Evolutionary conservation across 352 stramenopile species (phyloP), one percentile per base, ranked within the genome.

Genomic region (Sclerospora graminicola): DNA sequence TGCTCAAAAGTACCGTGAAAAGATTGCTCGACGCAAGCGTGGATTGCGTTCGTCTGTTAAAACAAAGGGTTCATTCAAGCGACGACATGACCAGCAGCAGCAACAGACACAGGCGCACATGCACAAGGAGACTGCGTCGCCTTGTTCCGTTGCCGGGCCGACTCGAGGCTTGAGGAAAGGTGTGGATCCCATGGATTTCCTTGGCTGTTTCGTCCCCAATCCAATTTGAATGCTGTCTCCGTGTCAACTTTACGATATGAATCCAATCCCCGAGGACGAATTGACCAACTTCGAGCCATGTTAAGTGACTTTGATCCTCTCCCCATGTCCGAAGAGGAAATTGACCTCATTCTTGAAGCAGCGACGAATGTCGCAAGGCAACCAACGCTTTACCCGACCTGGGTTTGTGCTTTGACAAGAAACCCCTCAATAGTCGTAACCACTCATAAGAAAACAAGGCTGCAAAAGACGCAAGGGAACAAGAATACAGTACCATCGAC

Each of bases 1-100:
- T 45, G 69, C 65, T 9, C 69, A 81, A 34, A 81, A 81, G 33
- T 77, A 78, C 41, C 63, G 69, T 8, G 58, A 80, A 45, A 74
- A 69, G 46, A 74, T 80, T 35, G 64, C 62, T 10, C 61, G 72
- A 2, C 59, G 71, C 26, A 78, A 73, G 34, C 60, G 58, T 8
- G 69, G 62, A 8, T 42, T 71, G 29, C 62, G 63, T 10, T 63
- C 58, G 20, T 55, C 57, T 0, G 45, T 50, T n/a, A 63, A 70
- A 24, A 47, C 60, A 2, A 34, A 38, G 32, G 45, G 41, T 8
- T 69, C 48, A 0, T 21, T 63, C 8, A 63, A 63, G 45, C 49
- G 58, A 20, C 45, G 42, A 48, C 58, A 54, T 34, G 38, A 66
- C 14, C 48, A 48, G 7, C n/a, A 41, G 21, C 42, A 29, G 18